Percentiles rank a stretch among this genome's conserved stretches.
phyloP scores from a whole-genome alignment of 495 filamentous ascomycete genomes.

The Pseudotulostoma volvatum region DNA sequence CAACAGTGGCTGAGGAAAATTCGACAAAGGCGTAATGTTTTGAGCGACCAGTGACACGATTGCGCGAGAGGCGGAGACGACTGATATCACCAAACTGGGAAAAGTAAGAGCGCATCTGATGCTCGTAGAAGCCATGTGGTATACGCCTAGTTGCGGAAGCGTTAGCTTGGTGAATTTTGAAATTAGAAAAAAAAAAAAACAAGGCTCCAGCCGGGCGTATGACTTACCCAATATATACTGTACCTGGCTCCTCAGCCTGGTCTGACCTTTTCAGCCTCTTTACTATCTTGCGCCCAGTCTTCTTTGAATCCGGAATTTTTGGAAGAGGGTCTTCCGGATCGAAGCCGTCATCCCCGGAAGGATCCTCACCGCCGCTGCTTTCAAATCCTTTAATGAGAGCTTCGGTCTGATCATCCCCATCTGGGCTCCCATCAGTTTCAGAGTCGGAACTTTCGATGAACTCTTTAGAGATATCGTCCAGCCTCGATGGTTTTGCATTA shows the following conservation, averaged over 20 bases:
- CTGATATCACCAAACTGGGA: conserved; percentile 82
- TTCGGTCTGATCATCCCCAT: conserved; percentile 49
- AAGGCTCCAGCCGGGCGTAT: not conserved
- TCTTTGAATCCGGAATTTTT: conserved; percentile 43
- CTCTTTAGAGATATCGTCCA: conserved; percentile 11
- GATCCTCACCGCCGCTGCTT: conserved; percentile 52
- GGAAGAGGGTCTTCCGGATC: conserved; percentile 41
- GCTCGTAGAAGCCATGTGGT: conserved; percentile 91
- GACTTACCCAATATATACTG: conserved; percentile 63
- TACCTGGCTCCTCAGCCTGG: conserved; percentile 42
- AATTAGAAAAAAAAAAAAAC: not conserved
- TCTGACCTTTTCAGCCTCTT: conserved; percentile 30
- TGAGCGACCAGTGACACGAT: conserved; percentile 68
- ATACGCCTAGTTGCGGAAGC: conserved; percentile 40
- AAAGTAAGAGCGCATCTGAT: conserved; percentile 88
- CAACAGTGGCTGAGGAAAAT: conserved; percentile 61
- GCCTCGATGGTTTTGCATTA: conserved; percentile 5
- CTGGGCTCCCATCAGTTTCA: conserved; percentile 20
- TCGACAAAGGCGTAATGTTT: conserved; percentile 92
- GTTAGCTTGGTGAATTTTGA: conserved; percentile 1
- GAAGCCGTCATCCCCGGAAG: conserved; percentile 35
- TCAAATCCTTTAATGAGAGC: conserved; percentile 66
- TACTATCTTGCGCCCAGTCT: conserved; percentile 40
- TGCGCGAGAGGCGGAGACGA: conserved; percentile 73
- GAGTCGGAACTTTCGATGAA: conserved; percentile 14